phyloP scores from a whole-genome alignment of 345 rosid genomes.

The Mercurialis annua region DNA sequence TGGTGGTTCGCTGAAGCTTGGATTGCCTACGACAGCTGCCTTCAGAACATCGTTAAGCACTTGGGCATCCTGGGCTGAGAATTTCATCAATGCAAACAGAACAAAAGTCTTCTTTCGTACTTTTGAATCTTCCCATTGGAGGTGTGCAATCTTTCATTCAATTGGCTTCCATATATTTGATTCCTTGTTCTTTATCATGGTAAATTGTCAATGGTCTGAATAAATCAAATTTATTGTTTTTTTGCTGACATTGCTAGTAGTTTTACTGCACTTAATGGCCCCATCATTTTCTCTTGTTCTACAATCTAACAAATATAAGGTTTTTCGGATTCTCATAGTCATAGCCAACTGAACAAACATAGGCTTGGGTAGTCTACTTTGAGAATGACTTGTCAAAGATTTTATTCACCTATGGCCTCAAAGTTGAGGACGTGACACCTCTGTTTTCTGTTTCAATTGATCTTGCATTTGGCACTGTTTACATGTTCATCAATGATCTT shows the following conservation, averaged over 20 bases:
- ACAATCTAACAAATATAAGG: too few relatives aligned
- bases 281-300: too few relatives aligned
- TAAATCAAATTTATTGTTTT: background rate
- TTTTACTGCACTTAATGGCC: background rate
- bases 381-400: background rate
- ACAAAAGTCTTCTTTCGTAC: conserved; percentile 50
- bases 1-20: conserved; percentile 47
- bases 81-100: conserved; percentile 22
- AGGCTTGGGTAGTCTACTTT: background rate
- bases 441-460: background rate
- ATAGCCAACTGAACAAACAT: background rate
- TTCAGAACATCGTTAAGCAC: conserved; percentile 24
- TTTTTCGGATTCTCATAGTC: too few relatives aligned
- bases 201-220: background rate
- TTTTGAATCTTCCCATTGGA: conserved; percentile 74
- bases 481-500: too few relatives aligned
- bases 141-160: conserved; percentile 33
- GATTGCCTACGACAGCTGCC: conserved; percentile 26
- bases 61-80: conserved; percentile 32
- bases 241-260: too few relatives aligned
- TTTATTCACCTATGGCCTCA: background rate
- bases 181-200: background rate
- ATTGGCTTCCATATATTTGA: conserved; percentile 2
- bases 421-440: background rate
- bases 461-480: background rate